Conservation (phyloP, 495 filamentous ascomycete species). For the Annulohypoxylon nitens region DNA sequence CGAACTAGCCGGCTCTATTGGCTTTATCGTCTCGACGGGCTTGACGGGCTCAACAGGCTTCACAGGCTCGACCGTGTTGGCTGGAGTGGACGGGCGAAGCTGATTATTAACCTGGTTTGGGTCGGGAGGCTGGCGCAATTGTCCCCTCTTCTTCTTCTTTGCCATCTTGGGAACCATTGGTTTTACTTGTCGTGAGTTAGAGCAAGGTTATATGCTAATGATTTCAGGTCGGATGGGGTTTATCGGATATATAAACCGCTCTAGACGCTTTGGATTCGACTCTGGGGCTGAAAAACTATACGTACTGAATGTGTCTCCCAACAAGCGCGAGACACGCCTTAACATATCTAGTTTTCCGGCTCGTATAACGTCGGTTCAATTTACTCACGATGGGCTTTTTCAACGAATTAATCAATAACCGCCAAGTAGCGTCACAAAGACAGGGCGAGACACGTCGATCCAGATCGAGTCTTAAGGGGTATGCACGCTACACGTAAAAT, state of each 20-base stretch:
- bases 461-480: constrained; percentile 8
- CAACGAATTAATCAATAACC: constrained; percentile 20
- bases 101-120: constrained; percentile 1
- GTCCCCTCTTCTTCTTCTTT: constrained; percentile 34
- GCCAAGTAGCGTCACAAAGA: constrained; percentile 13
- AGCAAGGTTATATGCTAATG: constrained; percentile 18
- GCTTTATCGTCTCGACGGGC: not conserved
- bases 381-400: constrained; percentile 1
- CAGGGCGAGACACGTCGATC: constrained; percentile 6
- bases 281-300: not conserved
- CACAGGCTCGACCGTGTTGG: not conserved
- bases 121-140: constrained; percentile 4
- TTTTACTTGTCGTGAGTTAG: constrained; percentile 14
- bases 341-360: constrained; percentile 23
- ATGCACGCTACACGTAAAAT: constrained; percentile 10
- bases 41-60: not conserved
- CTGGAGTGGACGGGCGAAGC: not conserved
- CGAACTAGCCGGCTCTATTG: not conserved
- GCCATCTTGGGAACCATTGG: constrained; percentile 29
- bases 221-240: constrained; percentile 12
- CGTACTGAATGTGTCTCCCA: constrained; percentile 23
- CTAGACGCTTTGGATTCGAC: constrained; percentile 17
- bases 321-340: constrained; percentile 32
- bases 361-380: constrained; percentile 11
- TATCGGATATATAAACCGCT: constrained; percentile 27